Percentiles rank a stretch among this genome's conserved stretches.
These are phyloP conservation scores for Tillandsia leiboldiana DNA, from an alignment of 176 grass and related monocot genomes.

Conservation along the genomic window DNA sequence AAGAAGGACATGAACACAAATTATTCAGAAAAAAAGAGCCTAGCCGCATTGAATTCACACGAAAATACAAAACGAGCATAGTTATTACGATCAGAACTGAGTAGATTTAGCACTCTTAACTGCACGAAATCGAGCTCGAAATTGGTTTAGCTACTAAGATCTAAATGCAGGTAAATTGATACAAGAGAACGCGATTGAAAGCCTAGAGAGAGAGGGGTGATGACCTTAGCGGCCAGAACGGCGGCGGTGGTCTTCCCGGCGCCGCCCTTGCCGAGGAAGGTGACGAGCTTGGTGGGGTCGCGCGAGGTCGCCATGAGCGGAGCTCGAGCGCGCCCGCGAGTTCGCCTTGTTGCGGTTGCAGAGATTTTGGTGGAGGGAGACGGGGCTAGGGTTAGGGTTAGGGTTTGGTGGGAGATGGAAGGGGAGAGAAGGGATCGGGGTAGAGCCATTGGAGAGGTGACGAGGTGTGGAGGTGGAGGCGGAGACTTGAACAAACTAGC, in stretches of 20 bases:
- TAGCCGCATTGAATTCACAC: neutral
- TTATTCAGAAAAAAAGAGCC: neutral
- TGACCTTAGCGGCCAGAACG: slow-evolving; percentile 60
- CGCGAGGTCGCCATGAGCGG: slow-evolving; percentile 14
- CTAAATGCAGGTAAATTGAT: neutral
- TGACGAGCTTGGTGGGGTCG: slow-evolving; percentile 53
- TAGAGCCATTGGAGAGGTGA: neutral
- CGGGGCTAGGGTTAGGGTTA: neutral
- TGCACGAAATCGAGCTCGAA: neutral
- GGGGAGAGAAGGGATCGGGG: neutral
- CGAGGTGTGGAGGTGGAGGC: neutral
- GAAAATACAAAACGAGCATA: neutral
- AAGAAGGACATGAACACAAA: neutral
- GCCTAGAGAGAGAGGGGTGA: neutral
- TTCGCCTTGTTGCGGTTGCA: neutral
- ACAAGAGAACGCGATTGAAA: slow-evolving; percentile 6
- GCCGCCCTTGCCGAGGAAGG: slow-evolving; percentile 86
- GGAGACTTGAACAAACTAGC: too few relatives aligned
- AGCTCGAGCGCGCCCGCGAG: neutral
- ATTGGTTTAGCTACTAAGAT: neutral
- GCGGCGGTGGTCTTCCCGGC: slow-evolving; percentile 86
- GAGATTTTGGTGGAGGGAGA: neutral
- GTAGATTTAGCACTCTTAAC: neutral
- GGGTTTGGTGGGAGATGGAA: slow-evolving; percentile 13
- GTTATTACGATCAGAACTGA: too few relatives aligned